phyloP scores from a whole-genome alignment of 2,329 filamentous ascomycete species.

The Hypoxylon sp. region DNA sequence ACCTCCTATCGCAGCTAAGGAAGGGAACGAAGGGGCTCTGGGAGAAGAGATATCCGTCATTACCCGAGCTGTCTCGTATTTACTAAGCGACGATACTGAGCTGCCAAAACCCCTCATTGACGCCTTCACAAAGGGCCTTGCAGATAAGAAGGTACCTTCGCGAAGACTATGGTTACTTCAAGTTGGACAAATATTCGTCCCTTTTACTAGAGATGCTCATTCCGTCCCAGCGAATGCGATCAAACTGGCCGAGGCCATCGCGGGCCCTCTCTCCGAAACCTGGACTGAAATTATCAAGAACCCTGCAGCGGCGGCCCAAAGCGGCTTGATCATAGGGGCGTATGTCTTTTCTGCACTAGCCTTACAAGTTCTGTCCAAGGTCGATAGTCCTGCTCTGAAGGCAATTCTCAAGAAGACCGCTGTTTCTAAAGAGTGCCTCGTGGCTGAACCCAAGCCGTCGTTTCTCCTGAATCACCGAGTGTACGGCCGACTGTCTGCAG shows the following conservation, averaged over 20 bases:
- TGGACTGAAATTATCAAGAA: constrained; percentile 85
- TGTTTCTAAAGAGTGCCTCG: constrained; percentile 74
- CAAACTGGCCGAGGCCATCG: constrained; percentile 65
- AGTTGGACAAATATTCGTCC: constrained; percentile 77
- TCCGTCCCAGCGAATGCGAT: constrained; percentile 61
- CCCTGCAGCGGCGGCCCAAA: constrained; percentile 82
- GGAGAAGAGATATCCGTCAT: constrained; percentile 80
- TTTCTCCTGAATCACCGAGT: constrained; percentile 87
- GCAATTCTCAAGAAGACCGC: constrained; percentile 69
- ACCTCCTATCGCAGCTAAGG: constrained; percentile 78
- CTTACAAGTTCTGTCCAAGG: constrained; percentile 65
- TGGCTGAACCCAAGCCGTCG: constrained; percentile 82
- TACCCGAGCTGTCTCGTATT: constrained; percentile 71
- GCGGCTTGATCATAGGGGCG: constrained; percentile 81
- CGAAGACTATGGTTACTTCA: constrained; percentile 85
- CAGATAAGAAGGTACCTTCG: constrained; percentile 84
- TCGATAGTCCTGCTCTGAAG: constrained; percentile 64
- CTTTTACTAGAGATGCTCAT: constrained; percentile 59
- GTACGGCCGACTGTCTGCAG: constrained; percentile 80
- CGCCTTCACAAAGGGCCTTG: constrained; percentile 81
- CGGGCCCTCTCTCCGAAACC: constrained; percentile 71
- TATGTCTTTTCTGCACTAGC: constrained; percentile 79
- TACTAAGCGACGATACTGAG: constrained; percentile 70
- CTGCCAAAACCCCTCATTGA: constrained; percentile 77
- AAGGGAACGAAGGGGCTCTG: constrained; percentile 88